Evolutionary conservation across 805 yeast species (phyloP), one percentile per base, ranked within the genome.

Genomic region (Candida multigemmis): DNA sequence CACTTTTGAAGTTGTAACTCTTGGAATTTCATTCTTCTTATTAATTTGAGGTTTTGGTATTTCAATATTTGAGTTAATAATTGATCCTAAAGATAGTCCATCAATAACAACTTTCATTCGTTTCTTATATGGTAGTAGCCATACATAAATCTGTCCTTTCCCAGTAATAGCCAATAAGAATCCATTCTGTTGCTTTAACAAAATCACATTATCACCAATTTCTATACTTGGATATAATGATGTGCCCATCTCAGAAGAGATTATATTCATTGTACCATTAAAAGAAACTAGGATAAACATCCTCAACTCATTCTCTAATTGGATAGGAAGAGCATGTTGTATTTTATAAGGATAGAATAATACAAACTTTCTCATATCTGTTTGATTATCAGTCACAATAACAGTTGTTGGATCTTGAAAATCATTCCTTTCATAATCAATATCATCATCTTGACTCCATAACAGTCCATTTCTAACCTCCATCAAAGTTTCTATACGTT

Each of bases 241-340:
- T 14, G 65, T 42, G 1, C 82, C 82, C 5, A 62, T 37, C 5
- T 50, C 46, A 0, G 68, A 56, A 1, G 67, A 48, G 6, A 66
- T 38, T 0, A 73, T 36, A 33, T 68, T 63, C 9, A 77, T 38
- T 0, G 71, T 49, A 0, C 86, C 86, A 16, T 65, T 57, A 24
- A 75, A 76, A 1, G 83, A 73, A 0, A 77, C 61, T 13, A 74
- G 44, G 7, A 68, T 67, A 59, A 77, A 68, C 39, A 56, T 74
- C 10, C 43, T 38, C 7, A 60, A 53, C 14, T 40, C 39, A 3
- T 50, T 44, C 19, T 47, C 50, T 14, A 65, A 28, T 5, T 54
- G 33, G 4, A 61, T 31, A 2, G 67, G 66, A 3, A 53, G 31
- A n/a, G 63, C 67, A 25, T 73, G 67, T 19, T 70, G 66, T 19